Conservation (phyloP, 257 asterid genomes). For the Scutellaria galericulata region DNA sequence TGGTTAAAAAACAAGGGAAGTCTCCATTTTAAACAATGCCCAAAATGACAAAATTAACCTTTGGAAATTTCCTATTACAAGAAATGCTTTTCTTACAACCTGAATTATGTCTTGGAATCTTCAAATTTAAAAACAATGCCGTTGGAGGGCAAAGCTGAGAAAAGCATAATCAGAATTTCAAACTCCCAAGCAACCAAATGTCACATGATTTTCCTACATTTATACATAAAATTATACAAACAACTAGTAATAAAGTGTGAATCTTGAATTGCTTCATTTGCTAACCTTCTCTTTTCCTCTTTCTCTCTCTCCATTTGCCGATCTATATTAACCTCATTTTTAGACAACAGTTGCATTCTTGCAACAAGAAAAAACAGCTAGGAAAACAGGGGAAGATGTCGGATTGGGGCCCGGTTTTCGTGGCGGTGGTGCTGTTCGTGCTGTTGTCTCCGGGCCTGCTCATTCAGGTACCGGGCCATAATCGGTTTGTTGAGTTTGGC, state of each 20-base stretch:
- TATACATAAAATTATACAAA: background rate
- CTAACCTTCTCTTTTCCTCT: slow-evolving; percentile 30
- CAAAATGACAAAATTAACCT: background rate
- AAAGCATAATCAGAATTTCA: slow-evolving; percentile 32
- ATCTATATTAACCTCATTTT: slow-evolving; percentile 28
- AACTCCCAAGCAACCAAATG: slow-evolving; percentile 44
- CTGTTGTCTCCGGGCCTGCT: slow-evolving; percentile 85
- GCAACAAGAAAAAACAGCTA: background rate
- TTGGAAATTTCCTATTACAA: background rate
- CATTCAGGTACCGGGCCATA: slow-evolving; percentile 80
- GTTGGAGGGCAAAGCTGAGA: slow-evolving; percentile 28
- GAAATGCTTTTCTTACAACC: background rate
- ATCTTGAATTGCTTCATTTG: slow-evolving; percentile 44
- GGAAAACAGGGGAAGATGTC: slow-evolving; percentile 49
- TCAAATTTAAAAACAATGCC: slow-evolving; percentile 3
- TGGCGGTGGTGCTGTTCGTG: slow-evolving; percentile 82
- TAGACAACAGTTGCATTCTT: background rate
- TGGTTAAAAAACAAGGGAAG: too few relatives aligned
- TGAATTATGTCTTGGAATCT: background rate
- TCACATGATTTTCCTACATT: slow-evolving; percentile 28
- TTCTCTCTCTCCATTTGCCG: background rate
- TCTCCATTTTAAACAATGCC: background rate
- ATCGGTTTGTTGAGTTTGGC: slow-evolving; percentile 75
- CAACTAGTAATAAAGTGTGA: slow-evolving; percentile 36
- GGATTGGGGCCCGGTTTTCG: slow-evolving; percentile 95